Base-by-base conservation (phyloP, 257 asterid species). In the Fraxinus anomala region DNA sequence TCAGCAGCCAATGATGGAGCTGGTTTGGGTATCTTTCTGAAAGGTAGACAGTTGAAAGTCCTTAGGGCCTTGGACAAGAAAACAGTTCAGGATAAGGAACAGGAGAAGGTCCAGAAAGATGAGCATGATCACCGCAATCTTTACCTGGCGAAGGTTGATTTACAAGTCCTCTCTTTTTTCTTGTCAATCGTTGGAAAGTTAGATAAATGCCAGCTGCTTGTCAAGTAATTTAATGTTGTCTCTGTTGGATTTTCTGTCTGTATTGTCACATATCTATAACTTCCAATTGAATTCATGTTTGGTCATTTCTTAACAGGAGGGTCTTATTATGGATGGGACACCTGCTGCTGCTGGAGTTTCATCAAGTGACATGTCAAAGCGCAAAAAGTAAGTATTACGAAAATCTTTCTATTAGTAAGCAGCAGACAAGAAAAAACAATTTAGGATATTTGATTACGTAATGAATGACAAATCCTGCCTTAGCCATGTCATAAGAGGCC, bases 261-360 rank as follows among this genome's bases (percentile, higher is more conserved):
- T 44, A 37, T 40, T 44, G 63, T 40, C 59, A n/a, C 39, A 30
- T 70, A 66, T 4, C 56, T 70, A 16, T 63, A 21, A 81, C 63
- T 40, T 78, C 73, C 1, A 39, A 49, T 76, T 47, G 4, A 54
- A 54, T 72, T 73, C 75, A 65, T 81, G 67, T 79, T 77, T 79
- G 83, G 68, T 47, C 79, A 65, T 76, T 75, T 72, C 21, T 56
- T 66, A 68, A 84, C 93, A 95, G 99, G 99, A 96, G 82, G 99
- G 99, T 76, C 91, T 89, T 81, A 87, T 96, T 80, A 49, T 77
- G 74, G 97, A 93, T 82, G 98, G 91, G 28, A 87, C 91, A 82
- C 91, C 97, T 71, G 98, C 99, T 75, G 97, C 97, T 21, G 92
- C 73, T 81, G 99, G 97, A 26, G 97, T 93, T 87, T 93, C 99